Conservation (phyloP, 169 alveolate genomes). For the Plasmodium gallinaceum region DNA sequence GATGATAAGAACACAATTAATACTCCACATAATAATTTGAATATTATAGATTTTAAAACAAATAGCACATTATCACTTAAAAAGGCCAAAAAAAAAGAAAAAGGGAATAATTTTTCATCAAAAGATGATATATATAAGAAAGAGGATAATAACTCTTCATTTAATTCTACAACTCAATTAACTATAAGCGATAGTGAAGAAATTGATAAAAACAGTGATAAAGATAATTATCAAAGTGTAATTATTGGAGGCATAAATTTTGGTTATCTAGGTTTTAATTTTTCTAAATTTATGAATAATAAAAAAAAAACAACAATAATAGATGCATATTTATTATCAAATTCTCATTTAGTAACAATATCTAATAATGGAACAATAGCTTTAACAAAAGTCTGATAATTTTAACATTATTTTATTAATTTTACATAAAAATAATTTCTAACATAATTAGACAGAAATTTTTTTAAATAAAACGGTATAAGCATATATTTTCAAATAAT, state of each 20-base stretch:
- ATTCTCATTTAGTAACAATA: slow-evolving; percentile 40
- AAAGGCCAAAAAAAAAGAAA: slow-evolving; percentile 13
- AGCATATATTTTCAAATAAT: too few relatives aligned
- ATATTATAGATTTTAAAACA: neutral
- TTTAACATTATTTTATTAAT: neutral
- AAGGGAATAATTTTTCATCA: neutral
- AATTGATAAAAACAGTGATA: slow-evolving; percentile 33
- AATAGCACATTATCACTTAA: neutral
- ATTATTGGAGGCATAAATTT: slow-evolving; percentile 72
- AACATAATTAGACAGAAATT: too few relatives aligned
- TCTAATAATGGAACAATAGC: slow-evolving; percentile 56
- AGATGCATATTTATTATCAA: slow-evolving; percentile 49
- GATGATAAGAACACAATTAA: neutral
- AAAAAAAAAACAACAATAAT: slow-evolving; percentile 59
- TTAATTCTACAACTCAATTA: slow-evolving; percentile 7
- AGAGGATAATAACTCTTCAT: slow-evolving; percentile 23
- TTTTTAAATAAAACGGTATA: too few relatives aligned
- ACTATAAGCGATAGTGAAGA: slow-evolving; percentile 37
- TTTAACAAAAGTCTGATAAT: slow-evolving; percentile 22
- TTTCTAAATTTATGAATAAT: slow-evolving; percentile 55
- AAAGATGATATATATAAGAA: neutral
- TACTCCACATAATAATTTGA: neutral
- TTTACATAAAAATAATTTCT: too few relatives aligned
- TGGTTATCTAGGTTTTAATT: slow-evolving; percentile 59
- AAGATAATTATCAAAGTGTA: slow-evolving; percentile 63